Percentiles rank a stretch among this genome's conserved stretches.
These are phyloP conservation scores for Tulasnella sp. DNA, from an alignment of 768 basidiomycete genomes.

Conservation along the genomic window DNA sequence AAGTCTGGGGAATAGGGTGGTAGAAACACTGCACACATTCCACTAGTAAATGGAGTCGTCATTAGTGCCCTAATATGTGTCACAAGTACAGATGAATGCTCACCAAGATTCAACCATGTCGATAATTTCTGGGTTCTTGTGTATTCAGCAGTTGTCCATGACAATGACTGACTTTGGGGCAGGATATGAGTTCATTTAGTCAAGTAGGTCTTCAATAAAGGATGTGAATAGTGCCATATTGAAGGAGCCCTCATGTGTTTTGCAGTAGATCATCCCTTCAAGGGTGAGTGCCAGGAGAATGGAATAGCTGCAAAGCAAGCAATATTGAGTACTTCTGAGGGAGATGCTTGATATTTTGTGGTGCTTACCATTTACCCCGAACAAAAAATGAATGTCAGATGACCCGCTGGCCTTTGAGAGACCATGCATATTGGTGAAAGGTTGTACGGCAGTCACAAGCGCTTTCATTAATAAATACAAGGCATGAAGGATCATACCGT, in stretches of 20 bases:
- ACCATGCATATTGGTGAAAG: slow-evolving; percentile 11
- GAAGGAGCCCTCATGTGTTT: slow-evolving; percentile 22
- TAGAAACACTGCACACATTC: slow-evolving; percentile 13
- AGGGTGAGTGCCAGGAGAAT: slow-evolving; percentile 25
- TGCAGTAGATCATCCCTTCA: slow-evolving; percentile 21
- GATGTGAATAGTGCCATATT: slow-evolving; percentile 15
- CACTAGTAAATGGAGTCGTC: not conserved
- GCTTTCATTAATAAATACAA: slow-evolving; percentile 18
- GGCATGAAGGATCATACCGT: slow-evolving; percentile 12
- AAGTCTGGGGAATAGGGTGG: slow-evolving; percentile 17
- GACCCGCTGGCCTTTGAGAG: slow-evolving; percentile 3
- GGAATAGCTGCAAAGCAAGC: slow-evolving; percentile 18
- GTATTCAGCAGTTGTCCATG: slow-evolving; percentile 32
- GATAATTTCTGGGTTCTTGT: slow-evolving; percentile 24
- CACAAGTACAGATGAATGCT: not conserved
- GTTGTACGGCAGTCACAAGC: slow-evolving; percentile 3
- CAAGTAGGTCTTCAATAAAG: slow-evolving; percentile 21
- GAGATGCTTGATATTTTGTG: too few relatives aligned
- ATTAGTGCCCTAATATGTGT: not conserved
- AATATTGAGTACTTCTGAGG: not conserved
- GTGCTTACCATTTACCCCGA: slow-evolving; percentile 10
- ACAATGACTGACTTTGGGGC: slow-evolving; percentile 26
- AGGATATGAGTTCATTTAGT: slow-evolving; percentile 20
- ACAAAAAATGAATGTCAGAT: slow-evolving; percentile 9
- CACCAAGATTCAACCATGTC: slow-evolving; percentile 17